Evolutionary conservation across 148 eudicot species (phyloP).

Genomic region (Tetragonia tetragonoides): DNA sequence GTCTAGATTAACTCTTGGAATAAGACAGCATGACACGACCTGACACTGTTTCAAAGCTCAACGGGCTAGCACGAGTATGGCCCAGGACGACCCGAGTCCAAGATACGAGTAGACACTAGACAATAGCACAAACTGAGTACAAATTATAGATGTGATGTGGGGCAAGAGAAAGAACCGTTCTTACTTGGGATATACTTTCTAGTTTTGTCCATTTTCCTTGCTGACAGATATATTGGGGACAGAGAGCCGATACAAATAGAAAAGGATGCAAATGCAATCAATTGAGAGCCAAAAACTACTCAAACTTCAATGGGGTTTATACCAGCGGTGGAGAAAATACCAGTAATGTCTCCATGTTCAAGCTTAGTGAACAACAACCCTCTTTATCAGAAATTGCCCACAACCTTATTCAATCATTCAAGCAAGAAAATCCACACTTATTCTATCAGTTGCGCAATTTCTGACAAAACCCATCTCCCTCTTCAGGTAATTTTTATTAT

Average conservation of each 20-base stretch:
- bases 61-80: too few species aligned
- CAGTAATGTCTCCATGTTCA: slow-evolving; percentile 14
- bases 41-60: too few species aligned
- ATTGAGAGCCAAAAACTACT: not conserved
- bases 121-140: too few species aligned
- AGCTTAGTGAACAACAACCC: slow-evolving; percentile 6
- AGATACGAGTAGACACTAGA: too few species aligned
- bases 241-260: not conserved
- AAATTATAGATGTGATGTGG: too few species aligned
- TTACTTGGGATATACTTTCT: slow-evolving; percentile 15
- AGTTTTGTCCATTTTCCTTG: not conserved
- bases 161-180: not conserved
- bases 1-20: too few species aligned
- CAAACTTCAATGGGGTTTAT: slow-evolving; percentile 7
- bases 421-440: not conserved
- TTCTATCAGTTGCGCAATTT: slow-evolving; percentile 12
- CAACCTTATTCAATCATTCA: slow-evolving; percentile 5
- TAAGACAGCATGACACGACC: too few species aligned
- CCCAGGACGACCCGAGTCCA: too few species aligned
- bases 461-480: slow-evolving; percentile 12
- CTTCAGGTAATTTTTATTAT: slow-evolving; percentile 24
- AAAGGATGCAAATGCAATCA: not conserved
- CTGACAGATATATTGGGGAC: not conserved
- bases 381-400: slow-evolving; percentile 11
- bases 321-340: not conserved